These are phyloP conservation scores for Escallonia rubra DNA, from an alignment of 129 eudicot genomes.

Conservation along the genomic window DNA sequence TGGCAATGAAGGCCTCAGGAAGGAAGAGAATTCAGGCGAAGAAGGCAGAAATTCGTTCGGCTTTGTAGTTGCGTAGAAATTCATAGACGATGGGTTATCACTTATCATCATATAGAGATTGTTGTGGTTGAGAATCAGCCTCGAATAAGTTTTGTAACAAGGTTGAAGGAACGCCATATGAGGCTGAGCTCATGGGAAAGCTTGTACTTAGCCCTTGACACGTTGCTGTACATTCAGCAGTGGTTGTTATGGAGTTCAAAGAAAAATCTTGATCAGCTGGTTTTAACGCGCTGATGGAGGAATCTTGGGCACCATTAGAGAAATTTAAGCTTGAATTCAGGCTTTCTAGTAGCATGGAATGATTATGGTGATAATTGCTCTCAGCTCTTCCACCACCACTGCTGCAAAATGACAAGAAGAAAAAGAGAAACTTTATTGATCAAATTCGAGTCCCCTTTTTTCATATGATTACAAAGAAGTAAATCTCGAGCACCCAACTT, in stretches of 20 bases:
- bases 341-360: slow-evolving; percentile 27
- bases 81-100: not conserved
- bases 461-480: slow-evolving; percentile 18
- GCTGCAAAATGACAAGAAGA: slow-evolving; percentile 26
- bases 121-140: slow-evolving; percentile 28
- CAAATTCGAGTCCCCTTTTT: slow-evolving; percentile 1
- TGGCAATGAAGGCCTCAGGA: slow-evolving; percentile 27
- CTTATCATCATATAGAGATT: slow-evolving; percentile 4
- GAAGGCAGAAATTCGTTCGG: slow-evolving; percentile 31
- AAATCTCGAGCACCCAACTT: slow-evolving; percentile 17
- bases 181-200: slow-evolving; percentile 42
- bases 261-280: slow-evolving; percentile 6
- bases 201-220: slow-evolving; percentile 10
- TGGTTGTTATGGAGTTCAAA: slow-evolving; percentile 20
- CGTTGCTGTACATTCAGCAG: slow-evolving; percentile 18
- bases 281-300: slow-evolving; percentile 13
- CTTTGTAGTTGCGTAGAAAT: slow-evolving; percentile 5
- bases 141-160: slow-evolving; percentile 51
- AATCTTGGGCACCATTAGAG: slow-evolving; percentile 2
- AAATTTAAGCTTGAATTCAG: slow-evolving; percentile 11
- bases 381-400: slow-evolving; percentile 16
- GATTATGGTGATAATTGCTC: slow-evolving; percentile 22
- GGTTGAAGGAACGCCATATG: slow-evolving; percentile 47
- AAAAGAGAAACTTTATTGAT: not conserved
- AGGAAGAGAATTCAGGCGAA: slow-evolving; percentile 28